Evolutionary conservation across 345 rosid species (phyloP).

Genomic region (Salix koriyanagi): DNA sequence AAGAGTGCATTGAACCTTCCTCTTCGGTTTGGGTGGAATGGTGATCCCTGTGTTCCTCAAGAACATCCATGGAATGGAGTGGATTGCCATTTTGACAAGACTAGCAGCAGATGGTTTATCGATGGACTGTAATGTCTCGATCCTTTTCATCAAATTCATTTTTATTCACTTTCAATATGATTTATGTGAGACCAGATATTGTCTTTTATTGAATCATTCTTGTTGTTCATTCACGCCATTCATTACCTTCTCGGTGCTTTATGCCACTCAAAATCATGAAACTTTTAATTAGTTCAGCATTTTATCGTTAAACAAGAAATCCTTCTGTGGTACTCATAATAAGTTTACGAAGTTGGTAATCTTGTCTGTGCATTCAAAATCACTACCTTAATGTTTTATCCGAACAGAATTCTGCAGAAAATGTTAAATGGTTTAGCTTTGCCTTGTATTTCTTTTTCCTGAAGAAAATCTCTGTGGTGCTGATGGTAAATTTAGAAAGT

Average conservation of each 20-base stretch:
- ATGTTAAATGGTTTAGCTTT: not conserved
- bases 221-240: not conserved
- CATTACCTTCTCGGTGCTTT: not conserved
- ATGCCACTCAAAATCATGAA: not conserved
- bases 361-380: not conserved
- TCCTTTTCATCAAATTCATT: constrained; percentile 20
- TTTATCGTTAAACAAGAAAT: not conserved
- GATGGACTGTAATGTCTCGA: constrained; percentile 81
- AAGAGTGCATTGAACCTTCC: constrained; percentile 81
- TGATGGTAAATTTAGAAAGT: not conserved
- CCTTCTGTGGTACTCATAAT: not conserved
- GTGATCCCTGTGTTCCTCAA: constrained; percentile 99
- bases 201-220: not conserved
- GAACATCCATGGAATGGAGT: constrained; percentile 99
- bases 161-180: not conserved
- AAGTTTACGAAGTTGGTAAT: not conserved
- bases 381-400: not conserved
- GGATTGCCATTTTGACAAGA: constrained; percentile 67
- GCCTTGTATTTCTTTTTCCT: not conserved
- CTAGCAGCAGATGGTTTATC: constrained; percentile 76
- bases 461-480: not conserved
- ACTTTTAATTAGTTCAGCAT: not conserved
- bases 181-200: not conserved
- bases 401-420: not conserved
- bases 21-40: constrained; percentile 93